A percentile compares a stretch with the other conserved stretches of the same genome.
Conservation (phyloP, 2,329 filamentous ascomycete species). For the Arthrinium puccinioides region DNA sequence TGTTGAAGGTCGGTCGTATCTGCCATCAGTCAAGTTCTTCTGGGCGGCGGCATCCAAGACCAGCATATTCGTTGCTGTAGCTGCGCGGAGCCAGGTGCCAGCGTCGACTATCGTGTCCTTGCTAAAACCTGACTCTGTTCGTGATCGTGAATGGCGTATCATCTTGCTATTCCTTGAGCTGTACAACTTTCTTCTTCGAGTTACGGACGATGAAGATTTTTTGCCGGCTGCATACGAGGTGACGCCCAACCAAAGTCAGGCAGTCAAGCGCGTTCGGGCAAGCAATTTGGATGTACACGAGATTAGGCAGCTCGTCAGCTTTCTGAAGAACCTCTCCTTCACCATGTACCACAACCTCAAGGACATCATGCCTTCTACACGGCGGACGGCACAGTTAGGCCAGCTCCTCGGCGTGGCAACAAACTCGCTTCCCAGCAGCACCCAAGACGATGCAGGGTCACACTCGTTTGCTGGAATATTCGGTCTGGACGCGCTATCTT, state of each 20-base stretch:
- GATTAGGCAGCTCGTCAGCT: constrained; percentile 67
- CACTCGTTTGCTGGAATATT: constrained; percentile 39
- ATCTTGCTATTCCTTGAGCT: constrained; percentile 88
- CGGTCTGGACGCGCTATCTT: constrained; percentile 69
- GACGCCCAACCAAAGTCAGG: constrained; percentile 28
- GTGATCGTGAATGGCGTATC: constrained; percentile 74
- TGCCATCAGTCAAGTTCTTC: constrained; percentile 74
- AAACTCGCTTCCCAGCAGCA: constrained; percentile 4
- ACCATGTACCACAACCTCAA: constrained; percentile 77
- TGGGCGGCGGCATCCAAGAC: constrained; percentile 58
- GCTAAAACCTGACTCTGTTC: constrained; percentile 23
- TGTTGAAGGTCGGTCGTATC: constrained; percentile 25
- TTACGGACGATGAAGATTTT: constrained; percentile 97
- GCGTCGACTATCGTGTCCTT: constrained; percentile 14
- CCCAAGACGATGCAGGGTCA: not conserved
- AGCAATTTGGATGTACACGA: constrained; percentile 67
- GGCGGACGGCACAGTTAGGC: constrained; percentile 15
- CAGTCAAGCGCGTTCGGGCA: constrained; percentile 42
- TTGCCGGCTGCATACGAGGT: constrained; percentile 50
- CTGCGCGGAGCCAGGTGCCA: constrained; percentile 20
- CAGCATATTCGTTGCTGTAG: constrained; percentile 27
- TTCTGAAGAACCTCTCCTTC: constrained; percentile 87
- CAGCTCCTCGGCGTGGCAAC: constrained; percentile 12
- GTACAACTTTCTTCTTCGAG: constrained; percentile 84
- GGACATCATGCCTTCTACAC: constrained; percentile 38